Evolutionary conservation across 768 basidiomycete genomes (phyloP), one percentile per base, ranked within the genome.

Genomic region (Russula virescens): DNA sequence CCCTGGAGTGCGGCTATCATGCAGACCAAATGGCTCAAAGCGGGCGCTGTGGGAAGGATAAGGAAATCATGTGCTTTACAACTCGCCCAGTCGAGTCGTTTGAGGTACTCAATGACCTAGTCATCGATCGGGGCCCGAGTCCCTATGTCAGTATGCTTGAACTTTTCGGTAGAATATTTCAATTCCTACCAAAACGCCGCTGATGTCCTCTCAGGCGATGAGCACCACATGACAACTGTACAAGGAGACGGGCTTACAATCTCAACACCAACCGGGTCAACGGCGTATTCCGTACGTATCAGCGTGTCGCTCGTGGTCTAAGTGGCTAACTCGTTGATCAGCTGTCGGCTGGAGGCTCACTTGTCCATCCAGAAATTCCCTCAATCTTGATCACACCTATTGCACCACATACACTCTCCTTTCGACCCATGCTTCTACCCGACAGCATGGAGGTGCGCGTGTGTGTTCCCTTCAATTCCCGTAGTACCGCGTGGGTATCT

Each of bases 161-260:
- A 74, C 81, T 99, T 16, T 99, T 99, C 69, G 97, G 96, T 98
- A 69, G 69, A 88, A 78, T 4, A 11, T 21, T 50, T 49, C 25
- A n/a, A 21, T 58, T 61, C 63, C 60, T 58, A 47, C 50, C n/a
- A 7, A 4, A 13, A 45, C 56, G 42, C 34, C 21, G 19, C 56
- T 51, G 63, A 72, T 23, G 68, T 56, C 56, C 16, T 45, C 38
- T 13, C 66, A 98, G 96, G 94, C 63, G 97, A 99, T 71, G 96
- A 99, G 66, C 93, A 99, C 74, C 97, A 98, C 77, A 88, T 99
- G 83, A 99, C 97, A 1, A 99, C 97, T 2, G 97, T 98, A 3
- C 97, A 98, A 76, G 97, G 95, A 0, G 97, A 99, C 70, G 97
- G 97, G 14, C 78, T 99, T 47, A 93, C 91, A 34, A 87, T 99